Evolutionary conservation across 371 early-diverging fungal genomes (phyloP), one percentile per base, ranked within the genome.

Genomic region (Mucor circinelloides): DNA sequence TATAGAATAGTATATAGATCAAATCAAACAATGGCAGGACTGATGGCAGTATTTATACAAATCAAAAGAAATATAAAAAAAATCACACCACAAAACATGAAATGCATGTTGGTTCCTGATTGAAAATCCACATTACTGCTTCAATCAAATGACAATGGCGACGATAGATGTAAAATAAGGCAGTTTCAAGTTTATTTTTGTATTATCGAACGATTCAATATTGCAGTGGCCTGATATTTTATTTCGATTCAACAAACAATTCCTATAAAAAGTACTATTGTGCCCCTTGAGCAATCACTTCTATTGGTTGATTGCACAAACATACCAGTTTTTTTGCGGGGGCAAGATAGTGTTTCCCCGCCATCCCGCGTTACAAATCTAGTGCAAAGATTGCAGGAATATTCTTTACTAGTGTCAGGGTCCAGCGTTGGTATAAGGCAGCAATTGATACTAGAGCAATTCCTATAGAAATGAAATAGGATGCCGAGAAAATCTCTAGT

Each of bases 21-120:
- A 48, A 19, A 42, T 10, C 7, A 5, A 48, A 9, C 21, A 21
- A 23, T 48, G 6, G 9, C 9, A 23, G 21, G 21, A 48, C 2
- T 54, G 30, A 54, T 54, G 3, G 30, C 30, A 13, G 54, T 54
- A 54, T 54, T 54, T 54, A 54, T 54, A 54, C 10, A n/a, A 54
- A 30, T 25, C 21, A 54, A 30, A 28, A 28, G 46, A 13, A 1
- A 1, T n/a, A 10, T 1, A 30, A n/a, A 54, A 28, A 54, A 54
- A 54, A 54, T 54, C 54, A 54, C 30, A 54, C 54, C 54, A 54
- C 30, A 54, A 54, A 54, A 15, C n/a, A 23, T 50, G 15, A n/a
- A 44, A 15, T 48, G 48, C 23, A 21, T 48, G 48, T 30, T 54
- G 13, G 54, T 30, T 54, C 54, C 54, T 54, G 54, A 48, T 19